Evolutionary conservation across 2,329 filamentous ascomycete genomes (phyloP), one percentile per base, ranked within the genome.

Genomic region (Aspergillus felis): DNA sequence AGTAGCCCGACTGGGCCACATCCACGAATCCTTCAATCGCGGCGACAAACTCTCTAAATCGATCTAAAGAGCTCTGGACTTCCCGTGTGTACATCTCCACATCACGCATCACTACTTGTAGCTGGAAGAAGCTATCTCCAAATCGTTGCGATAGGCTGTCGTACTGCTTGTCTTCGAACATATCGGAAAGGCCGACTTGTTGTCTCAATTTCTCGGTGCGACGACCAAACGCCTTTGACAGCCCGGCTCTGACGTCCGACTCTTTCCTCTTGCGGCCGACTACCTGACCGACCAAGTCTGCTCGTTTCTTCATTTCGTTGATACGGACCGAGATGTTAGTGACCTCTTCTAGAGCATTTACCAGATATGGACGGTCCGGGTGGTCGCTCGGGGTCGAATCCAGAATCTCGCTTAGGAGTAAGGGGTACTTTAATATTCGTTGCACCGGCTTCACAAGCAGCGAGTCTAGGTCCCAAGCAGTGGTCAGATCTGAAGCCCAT

Each of bases 381-480:
- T 99, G 94, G 61, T 92, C 87, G 9, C 82, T 75, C 0, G 90
- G 88, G 0, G 93, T 97, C 56, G 88, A 84, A 61, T 92, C 87
- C 25, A 95, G 80, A 10, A 99, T 80, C 56, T 92, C 87, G 35
- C 87, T 85, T 48, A 99, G 84, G 44, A 99, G 80, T 49, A 96
- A 87, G 3, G 92, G 92, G 69, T 97, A 99, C 69, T 97, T 97
- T 35, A 93, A 87, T 61, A 97, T 88, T 50, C 94, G 86, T 75
- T 99, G 94, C 73, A 96, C 92, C 1, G 94, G 94, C 74, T 99
- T 99, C 70, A 99, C 93, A 22, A 99, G 83, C n/a, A 99, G 81
- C 0, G 94, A 96, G 73, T 97, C 92, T 59, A 99, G 76, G 73
- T 96, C 90, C 94, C 94, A 99, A 0, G 94, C 93, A 27, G 87